These are phyloP conservation scores for Butyriboletus loyo DNA, from an alignment of 768 basidiomycete species.

Conservation along the genomic window DNA sequence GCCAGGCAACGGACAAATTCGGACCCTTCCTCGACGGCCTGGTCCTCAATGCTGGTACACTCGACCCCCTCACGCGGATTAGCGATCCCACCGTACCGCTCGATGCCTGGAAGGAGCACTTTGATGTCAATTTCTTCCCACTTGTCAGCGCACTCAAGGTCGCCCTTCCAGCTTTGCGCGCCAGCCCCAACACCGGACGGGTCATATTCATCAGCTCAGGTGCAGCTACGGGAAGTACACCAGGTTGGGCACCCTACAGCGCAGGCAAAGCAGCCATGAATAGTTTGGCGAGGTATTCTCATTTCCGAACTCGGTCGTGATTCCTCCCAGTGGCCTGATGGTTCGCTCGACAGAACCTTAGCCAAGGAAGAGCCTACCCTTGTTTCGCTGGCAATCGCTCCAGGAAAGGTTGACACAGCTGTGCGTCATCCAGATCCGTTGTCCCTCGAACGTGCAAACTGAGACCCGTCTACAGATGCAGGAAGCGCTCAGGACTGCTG, in stretches of 20 bases:
- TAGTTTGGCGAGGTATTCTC: constrained; percentile 63
- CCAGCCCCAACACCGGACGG: constrained; percentile 53
- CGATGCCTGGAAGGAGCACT: constrained; percentile 64
- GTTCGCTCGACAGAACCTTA: constrained; percentile 55
- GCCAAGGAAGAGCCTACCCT: constrained; percentile 81
- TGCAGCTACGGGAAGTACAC: constrained; percentile 61
- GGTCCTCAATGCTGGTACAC: constrained; percentile 79
- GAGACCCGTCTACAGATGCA: constrained; percentile 60
- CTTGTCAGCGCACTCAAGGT: constrained; percentile 66
- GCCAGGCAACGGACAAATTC: constrained; percentile 49
- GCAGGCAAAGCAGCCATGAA: constrained; percentile 90
- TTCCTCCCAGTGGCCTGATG: constrained; percentile 1
- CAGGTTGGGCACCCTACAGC: constrained; percentile 81
- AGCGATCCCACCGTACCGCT: constrained; percentile 46
- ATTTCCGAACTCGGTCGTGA: constrained; percentile 8
- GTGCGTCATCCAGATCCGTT: constrained; percentile 40
- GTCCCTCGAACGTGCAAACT: not conserved
- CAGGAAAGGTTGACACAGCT: constrained; percentile 83
- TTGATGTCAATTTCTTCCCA: constrained; percentile 89
- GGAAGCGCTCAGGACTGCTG: constrained; percentile 47
- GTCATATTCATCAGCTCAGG: constrained; percentile 87
- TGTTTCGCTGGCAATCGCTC: constrained; percentile 72
- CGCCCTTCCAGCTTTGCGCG: constrained; percentile 66
- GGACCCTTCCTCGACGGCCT: constrained; percentile 66
- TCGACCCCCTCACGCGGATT: constrained; percentile 68